These are phyloP conservation scores for Cadophora sp. DNA, from an alignment of 2,329 filamentous ascomycete species.

Conservation along the genomic window DNA sequence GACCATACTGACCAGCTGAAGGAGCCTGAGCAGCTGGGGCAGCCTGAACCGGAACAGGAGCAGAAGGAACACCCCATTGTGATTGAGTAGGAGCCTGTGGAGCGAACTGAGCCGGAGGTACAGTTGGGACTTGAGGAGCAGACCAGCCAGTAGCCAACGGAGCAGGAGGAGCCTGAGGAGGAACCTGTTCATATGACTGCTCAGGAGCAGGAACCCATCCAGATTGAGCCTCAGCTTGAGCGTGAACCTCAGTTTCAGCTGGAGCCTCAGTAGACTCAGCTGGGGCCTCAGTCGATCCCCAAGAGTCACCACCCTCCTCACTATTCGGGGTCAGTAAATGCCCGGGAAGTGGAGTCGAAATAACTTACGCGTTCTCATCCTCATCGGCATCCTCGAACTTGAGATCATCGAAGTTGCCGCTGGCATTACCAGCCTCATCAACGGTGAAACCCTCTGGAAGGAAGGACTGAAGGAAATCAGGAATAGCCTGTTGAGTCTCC, in stretches of 20 bases:
- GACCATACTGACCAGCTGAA: slow-evolving; percentile 3
- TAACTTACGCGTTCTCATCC: slow-evolving; percentile 26
- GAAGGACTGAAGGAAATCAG: slow-evolving; percentile 77
- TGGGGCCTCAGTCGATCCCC: slow-evolving; percentile 3
- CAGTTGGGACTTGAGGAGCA: slow-evolving; percentile 8
- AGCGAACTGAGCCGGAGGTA: slow-evolving; percentile 1
- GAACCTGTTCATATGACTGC: no score
- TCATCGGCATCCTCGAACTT: slow-evolving; percentile 37
- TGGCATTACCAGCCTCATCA: slow-evolving; percentile 41
- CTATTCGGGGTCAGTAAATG: background rate
- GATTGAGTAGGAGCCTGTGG: slow-evolving; percentile 7
- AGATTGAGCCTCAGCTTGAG: background rate
- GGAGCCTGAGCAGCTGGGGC: slow-evolving; percentile 8
- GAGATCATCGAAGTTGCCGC: slow-evolving; percentile 28
- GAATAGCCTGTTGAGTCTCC: slow-evolving; percentile 79
- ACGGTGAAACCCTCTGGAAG: slow-evolving; percentile 59
- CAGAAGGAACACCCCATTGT: slow-evolving; percentile 12
- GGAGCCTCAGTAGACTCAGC: slow-evolving; percentile 3
- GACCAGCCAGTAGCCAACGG: background rate
- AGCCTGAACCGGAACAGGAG: slow-evolving; percentile 11
- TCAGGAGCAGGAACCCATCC: slow-evolving; percentile 3
- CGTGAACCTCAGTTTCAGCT: background rate
- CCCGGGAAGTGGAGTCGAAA: background rate
- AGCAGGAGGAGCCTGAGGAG: slow-evolving; percentile 16
- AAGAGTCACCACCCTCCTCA: background rate